Evolutionary conservation across 129 eudicot genomes (phyloP).

Genomic region (Flaveria brownii): DNA sequence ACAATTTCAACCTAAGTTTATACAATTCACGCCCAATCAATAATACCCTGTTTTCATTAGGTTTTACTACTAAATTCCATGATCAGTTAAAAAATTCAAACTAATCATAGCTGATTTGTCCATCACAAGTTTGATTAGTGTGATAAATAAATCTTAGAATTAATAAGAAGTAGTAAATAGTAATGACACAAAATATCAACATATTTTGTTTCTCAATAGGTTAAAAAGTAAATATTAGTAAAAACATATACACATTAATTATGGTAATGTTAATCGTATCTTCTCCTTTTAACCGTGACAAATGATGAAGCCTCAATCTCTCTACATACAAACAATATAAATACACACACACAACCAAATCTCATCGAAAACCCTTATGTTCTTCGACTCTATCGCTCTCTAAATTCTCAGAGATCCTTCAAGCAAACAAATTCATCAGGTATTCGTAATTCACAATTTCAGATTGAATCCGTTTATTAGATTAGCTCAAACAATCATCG

Average conservation of each 20-base stretch:
- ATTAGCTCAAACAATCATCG: constrained; percentile 31
- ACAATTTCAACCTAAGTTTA: background rate
- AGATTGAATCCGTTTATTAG: constrained; percentile 16
- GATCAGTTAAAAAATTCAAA: too few relatives aligned
- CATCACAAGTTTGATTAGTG: too few relatives aligned
- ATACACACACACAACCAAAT: constrained; percentile 44
- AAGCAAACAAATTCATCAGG: constrained; percentile 26
- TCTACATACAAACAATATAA: constrained; percentile 24
- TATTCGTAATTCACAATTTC: constrained; percentile 27
- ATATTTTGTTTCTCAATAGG: background rate
- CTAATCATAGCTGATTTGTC: background rate
- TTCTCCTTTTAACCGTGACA: constrained; percentile 45
- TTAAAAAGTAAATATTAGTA: constrained; percentile 3
- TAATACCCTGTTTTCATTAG: background rate
- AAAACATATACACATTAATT: background rate
- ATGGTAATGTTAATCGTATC: constrained; percentile 27
- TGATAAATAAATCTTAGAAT: too few relatives aligned
- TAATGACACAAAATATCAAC: too few relatives aligned
- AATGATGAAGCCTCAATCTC: constrained; percentile 37
- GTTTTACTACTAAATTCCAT: too few relatives aligned
- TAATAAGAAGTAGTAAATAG: background rate
- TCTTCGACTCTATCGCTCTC: constrained; percentile 46
- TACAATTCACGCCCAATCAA: background rate
- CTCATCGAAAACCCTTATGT: constrained; percentile 53
- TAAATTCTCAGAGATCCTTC: constrained; percentile 41